Conservation (phyloP, 306 rosid genomes). For the Pyrus pyrifolia region DNA sequence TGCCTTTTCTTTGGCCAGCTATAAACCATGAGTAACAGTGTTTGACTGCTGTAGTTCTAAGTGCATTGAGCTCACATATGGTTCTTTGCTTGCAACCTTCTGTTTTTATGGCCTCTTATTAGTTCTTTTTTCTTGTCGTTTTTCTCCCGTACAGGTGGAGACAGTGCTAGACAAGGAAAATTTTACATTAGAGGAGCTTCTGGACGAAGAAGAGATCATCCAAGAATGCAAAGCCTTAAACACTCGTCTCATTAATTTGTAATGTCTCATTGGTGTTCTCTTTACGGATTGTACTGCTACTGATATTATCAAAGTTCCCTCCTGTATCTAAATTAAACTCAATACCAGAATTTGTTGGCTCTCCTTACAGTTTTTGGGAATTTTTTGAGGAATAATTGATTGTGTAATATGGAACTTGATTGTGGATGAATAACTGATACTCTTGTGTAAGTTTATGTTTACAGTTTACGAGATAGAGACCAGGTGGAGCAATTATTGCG, state of each 20-base stretch:
- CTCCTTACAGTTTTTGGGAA: background rate
- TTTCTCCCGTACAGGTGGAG: constrained; percentile 60
- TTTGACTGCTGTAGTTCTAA: background rate
- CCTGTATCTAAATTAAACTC: background rate
- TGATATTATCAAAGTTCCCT: background rate
- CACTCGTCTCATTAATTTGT: constrained; percentile 96
- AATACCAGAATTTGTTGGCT: background rate
- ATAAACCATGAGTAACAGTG: background rate
- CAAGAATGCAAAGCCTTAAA: constrained; percentile 99
- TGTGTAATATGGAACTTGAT: constrained; percentile 11
- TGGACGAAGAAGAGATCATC: constrained; percentile 96
- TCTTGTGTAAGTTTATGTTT: constrained; percentile 15
- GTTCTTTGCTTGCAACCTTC: background rate
- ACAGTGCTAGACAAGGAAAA: constrained; percentile 84
- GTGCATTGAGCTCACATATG: constrained; percentile 2
- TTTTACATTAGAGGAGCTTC: constrained; percentile 92
- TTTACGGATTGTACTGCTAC: background rate
- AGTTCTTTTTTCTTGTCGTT: background rate
- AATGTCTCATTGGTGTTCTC: constrained; percentile 19
- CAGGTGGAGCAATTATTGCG: constrained; percentile 86
- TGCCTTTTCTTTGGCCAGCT: background rate
- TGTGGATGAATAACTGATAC: constrained; percentile 2
- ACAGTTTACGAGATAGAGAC: constrained; percentile 82
- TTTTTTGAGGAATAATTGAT: background rate
- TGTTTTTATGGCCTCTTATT: background rate